Evolutionary conservation across 2,329 filamentous ascomycete species (phyloP).

Genomic region (Fusarium protoensiforme): DNA sequence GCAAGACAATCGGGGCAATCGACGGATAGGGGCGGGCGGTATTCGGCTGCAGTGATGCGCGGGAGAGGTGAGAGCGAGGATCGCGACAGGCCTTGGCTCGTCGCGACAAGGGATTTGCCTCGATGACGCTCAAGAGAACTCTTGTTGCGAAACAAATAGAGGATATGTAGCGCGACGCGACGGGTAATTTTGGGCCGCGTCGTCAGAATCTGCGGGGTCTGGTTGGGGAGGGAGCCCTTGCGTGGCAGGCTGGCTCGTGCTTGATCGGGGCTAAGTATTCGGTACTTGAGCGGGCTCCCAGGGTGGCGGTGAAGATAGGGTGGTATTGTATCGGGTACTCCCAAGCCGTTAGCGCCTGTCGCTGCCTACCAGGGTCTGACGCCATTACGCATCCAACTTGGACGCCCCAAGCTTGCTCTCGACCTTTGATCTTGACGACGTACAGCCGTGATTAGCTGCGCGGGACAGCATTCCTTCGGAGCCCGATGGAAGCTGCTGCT

Average conservation of each 20-base stretch:
- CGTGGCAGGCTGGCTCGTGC: constrained; percentile 30
- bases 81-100: not conserved
- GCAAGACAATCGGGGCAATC: not conserved
- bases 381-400: constrained; percentile 40
- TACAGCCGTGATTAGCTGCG: constrained; percentile 38
- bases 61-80: not conserved
- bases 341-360: constrained; percentile 20
- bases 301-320: not conserved
- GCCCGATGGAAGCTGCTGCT: constrained; percentile 31
- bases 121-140: constrained; percentile 8
- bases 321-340: constrained; percentile 30
- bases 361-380: constrained; percentile 38
- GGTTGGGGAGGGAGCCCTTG: constrained; percentile 3
- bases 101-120: not conserved
- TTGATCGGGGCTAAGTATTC: constrained; percentile 22
- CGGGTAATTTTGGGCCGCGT: constrained; percentile 36
- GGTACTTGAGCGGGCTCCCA: constrained; percentile 10
- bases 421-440: constrained; percentile 33
- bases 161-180: constrained; percentile 26
- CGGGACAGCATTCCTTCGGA: constrained; percentile 25
- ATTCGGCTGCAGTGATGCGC: not conserved
- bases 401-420: constrained; percentile 22
- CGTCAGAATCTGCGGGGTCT: constrained; percentile 29
- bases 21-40: not conserved
- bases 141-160: constrained; percentile 6